Evolutionary conservation across 2,329 filamentous ascomycete genomes (phyloP), one percentile per base, ranked within the genome.

Genomic region (Tolypocladium pustulatum): DNA sequence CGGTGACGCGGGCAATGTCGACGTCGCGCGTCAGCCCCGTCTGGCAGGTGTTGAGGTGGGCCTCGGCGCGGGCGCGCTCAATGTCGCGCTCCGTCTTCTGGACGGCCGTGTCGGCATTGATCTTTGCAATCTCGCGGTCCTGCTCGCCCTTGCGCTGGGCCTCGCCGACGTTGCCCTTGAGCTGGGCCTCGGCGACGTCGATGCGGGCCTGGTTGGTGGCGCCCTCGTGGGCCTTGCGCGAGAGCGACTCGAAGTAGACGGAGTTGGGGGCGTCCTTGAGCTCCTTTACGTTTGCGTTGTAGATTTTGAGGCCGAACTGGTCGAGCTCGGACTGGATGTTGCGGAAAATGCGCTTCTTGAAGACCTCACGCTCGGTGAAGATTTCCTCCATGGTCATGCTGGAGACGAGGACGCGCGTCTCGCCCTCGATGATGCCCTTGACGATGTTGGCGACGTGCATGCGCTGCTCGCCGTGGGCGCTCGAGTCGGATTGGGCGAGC

Each of bases 301-400:
- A 86, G 69, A 90, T 89, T 67, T 84, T 83, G 12, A 94, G 78
- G 59, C 90, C 90, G 66, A 95, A 93, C 65, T 92, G 87, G 63
- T 87, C 81, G 2, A 96, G 80, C 71, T 95, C 91, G 60, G 82
- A 82, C 69, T 92, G 88, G 59, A 93, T 90, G 69, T 90, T 89
- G 63, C 79, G 78, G 72, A 87, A 88, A 65, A 89, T 87, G 64
- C 88, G 85, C 64, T 81, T 82, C 76, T 93, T 90, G 78, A 91
- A 91, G 51, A 88, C 77, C 64, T 89, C 86, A 38, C 89, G 79
- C 72, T 90, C 86, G 61, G 85, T 87, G 72, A 92, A 92, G 60
- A 95, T 89, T 72, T 94, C 90, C 69, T 93, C 90, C 88, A 94
- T 93, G n/a, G 89, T 92, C 89, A 95, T 93, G 65, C 84, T 87